Percentiles rank a stretch among this genome's conserved stretches.
phyloP scores from a whole-genome alignment of 176 grass and related monocot genomes.

The Carex cristatella region DNA sequence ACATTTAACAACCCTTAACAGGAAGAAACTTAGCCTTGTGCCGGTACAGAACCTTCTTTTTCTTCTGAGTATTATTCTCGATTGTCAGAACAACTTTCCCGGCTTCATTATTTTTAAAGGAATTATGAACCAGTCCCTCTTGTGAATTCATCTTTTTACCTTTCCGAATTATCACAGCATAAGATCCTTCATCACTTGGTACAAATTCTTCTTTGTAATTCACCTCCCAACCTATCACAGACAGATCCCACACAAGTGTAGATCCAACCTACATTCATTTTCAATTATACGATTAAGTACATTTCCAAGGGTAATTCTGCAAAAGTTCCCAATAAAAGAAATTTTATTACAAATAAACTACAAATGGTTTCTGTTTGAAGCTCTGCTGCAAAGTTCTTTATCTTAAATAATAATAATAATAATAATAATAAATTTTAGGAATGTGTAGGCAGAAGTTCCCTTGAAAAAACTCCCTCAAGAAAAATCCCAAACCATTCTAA shows the following conservation, averaged over 20 bases:
- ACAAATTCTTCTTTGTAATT: slow-evolving; percentile 97
- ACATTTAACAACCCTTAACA: slow-evolving; percentile 43
- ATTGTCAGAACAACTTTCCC: slow-evolving; percentile 81
- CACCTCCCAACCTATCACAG: slow-evolving; percentile 91
- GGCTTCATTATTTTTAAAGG: slow-evolving; percentile 59
- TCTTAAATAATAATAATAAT: background rate
- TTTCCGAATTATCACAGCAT: slow-evolving; percentile 79
- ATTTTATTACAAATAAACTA: background rate
- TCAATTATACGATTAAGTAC: background rate
- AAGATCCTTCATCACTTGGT: slow-evolving; percentile 68
- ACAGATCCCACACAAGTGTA: slow-evolving; percentile 68
- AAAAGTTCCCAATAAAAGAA: background rate
- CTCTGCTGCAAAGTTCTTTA: background rate
- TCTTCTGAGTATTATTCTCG: slow-evolving; percentile 56
- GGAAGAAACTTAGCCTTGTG: slow-evolving; percentile 59
- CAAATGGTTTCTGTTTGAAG: background rate
- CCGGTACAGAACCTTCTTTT: slow-evolving; percentile 79
- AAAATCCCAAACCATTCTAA: background rate
- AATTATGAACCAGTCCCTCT: slow-evolving; percentile 67
- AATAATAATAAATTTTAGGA: background rate
- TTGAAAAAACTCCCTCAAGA: background rate
- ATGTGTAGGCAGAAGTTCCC: background rate
- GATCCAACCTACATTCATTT: slow-evolving; percentile 39
- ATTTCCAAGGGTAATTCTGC: background rate
- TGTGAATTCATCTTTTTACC: slow-evolving; percentile 55